Conservation (phyloP, 768 basidiomycete genomes). For the Xerocomellus dryophilus region DNA sequence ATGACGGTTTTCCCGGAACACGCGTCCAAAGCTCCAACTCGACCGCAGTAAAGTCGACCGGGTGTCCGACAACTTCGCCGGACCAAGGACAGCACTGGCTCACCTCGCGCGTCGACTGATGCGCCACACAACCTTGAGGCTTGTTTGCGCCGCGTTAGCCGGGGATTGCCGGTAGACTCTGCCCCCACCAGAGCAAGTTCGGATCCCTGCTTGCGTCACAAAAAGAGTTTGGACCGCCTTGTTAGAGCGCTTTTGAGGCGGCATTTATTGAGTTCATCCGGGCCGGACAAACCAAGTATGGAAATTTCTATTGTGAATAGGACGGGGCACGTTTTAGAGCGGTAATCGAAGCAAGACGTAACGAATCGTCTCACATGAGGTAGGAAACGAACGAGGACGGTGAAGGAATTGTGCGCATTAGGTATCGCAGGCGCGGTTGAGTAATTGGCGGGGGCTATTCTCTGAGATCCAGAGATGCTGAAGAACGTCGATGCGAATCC, state of each 20-base stretch:
- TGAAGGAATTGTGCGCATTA: not conserved
- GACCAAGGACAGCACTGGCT: not conserved
- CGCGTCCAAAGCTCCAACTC: too few species aligned
- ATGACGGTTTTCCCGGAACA: too few species aligned
- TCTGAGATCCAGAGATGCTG: too few species aligned
- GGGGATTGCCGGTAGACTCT: slow-evolving; percentile 1
- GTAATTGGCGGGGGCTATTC: not conserved
- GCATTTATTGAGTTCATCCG: slow-evolving; percentile 5
- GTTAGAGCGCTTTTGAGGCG: not conserved
- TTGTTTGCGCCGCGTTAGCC: not conserved
- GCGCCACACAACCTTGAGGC: slow-evolving; percentile 3
- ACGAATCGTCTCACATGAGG: not conserved
- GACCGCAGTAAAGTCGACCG: too few species aligned
- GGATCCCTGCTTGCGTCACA: too few species aligned
- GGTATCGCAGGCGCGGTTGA: not conserved
- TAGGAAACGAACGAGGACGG: not conserved
- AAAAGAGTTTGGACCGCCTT: not conserved
- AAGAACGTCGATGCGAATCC: too few species aligned
- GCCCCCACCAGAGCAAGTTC: not conserved
- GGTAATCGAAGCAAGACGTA: slow-evolving; percentile 18
- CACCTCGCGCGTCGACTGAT: not conserved
- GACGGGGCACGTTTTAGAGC: slow-evolving; percentile 12
- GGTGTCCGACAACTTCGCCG: not conserved
- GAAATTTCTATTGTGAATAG: slow-evolving; percentile 8
- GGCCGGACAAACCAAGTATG: not conserved